phyloP scores from a whole-genome alignment of 176 grass and related monocot genomes.

The Lolium perenne region DNA sequence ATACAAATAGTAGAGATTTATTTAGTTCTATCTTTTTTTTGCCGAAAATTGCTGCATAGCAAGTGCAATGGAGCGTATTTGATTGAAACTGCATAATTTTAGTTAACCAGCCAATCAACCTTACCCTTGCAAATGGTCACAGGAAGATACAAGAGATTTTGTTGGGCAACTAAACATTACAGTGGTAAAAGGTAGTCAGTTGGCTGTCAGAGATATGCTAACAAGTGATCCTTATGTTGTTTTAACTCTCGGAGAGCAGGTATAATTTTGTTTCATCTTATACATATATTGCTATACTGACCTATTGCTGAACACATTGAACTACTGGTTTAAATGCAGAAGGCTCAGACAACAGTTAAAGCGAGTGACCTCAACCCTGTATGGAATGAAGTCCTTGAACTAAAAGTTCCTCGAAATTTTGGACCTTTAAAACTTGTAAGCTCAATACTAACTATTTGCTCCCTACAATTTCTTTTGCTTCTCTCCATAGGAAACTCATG shows the following conservation, averaged over 20 bases:
- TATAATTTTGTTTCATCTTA: constrained; percentile 39
- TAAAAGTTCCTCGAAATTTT: constrained; percentile 84
- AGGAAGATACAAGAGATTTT: constrained; percentile 87
- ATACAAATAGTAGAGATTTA: constrained; percentile 4
- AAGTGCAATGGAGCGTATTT: constrained; percentile 38
- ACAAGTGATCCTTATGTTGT: constrained; percentile 98
- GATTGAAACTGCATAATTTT: constrained; percentile 39
- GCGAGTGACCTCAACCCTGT: constrained; percentile 87
- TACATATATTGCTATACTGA: constrained; percentile 10
- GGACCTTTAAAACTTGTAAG: constrained; percentile 96
- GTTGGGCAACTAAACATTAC: constrained; percentile 82
- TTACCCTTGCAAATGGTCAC: constrained; percentile 53
- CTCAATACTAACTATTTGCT: constrained; percentile 30
- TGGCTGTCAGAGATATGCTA: constrained; percentile 91
- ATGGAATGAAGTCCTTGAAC: constrained; percentile 93
- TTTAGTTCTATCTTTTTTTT: constrained; percentile 37
- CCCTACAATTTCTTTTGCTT: constrained; percentile 14
- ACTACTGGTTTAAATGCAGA: constrained; percentile 64
- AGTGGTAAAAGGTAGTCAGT: constrained; percentile 78
- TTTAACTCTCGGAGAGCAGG: constrained; percentile 77
- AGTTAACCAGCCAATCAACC: constrained; percentile 42
- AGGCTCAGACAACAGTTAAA: constrained; percentile 80
- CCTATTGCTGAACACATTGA: constrained; percentile 31
- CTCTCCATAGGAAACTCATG: constrained; percentile 7
- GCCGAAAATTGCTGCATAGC: constrained; percentile 36